These are phyloP conservation scores for Sarocladium oryzae DNA, from an alignment of 2,329 filamentous ascomycete species.

Conservation along the genomic window DNA sequence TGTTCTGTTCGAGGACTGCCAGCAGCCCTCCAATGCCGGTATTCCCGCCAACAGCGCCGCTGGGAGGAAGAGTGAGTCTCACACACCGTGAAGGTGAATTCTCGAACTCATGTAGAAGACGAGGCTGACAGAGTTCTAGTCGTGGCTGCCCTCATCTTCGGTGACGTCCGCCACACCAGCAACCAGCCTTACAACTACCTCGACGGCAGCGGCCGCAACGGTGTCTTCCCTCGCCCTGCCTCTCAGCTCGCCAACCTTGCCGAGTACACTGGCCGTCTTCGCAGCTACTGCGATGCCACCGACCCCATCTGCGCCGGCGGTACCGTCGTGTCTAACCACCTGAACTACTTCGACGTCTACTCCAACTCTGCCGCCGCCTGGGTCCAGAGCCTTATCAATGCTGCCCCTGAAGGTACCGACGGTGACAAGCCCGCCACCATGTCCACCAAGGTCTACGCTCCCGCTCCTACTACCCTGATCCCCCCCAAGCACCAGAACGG, in stretches of 20 bases:
- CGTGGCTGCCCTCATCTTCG: constrained; percentile 26
- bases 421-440: background rate
- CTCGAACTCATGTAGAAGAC: too few relatives aligned
- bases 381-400: constrained; percentile 5
- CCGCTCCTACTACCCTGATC: constrained; percentile 6
- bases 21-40: constrained; percentile 17
- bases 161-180: constrained; percentile 27
- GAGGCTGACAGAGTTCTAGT: constrained; percentile 14
- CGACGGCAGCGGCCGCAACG: constrained; percentile 18
- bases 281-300: constrained; percentile 27
- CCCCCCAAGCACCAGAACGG: constrained; percentile 9
- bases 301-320: constrained; percentile 34
- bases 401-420: constrained; percentile 1
- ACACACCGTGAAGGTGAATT: background rate
- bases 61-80: constrained; percentile 26
- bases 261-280: constrained; percentile 20
- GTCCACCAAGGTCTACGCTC: background rate
- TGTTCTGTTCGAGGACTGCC: constrained; percentile 25
- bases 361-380: constrained; percentile 15
- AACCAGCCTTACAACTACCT: constrained; percentile 27
- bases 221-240: constrained; percentile 24
- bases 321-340: constrained; percentile 23
- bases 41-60: constrained; percentile 21
- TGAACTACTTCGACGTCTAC: constrained; percentile 31
- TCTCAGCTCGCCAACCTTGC: constrained; percentile 22